Percentiles rank a stretch among this genome's conserved stretches.
Evolutionary conservation across 768 basidiomycete genomes (phyloP).

Genomic region (Auricularia sp.): DNA sequence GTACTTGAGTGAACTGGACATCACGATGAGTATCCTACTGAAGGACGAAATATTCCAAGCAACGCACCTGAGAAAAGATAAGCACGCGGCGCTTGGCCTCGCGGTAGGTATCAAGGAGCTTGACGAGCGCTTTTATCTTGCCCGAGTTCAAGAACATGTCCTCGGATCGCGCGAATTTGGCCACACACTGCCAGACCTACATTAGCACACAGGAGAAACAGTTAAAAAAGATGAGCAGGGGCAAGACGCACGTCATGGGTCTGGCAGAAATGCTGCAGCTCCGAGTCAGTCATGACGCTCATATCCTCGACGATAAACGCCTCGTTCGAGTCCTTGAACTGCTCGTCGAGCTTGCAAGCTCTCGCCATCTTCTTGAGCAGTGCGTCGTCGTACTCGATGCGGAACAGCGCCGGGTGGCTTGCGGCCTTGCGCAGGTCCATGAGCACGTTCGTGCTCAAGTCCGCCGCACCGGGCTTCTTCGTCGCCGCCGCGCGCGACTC

Average conservation of each 20-base stretch:
- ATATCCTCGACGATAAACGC: constrained; percentile 88
- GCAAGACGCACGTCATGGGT: constrained; percentile 66
- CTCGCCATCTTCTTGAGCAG: constrained; percentile 66
- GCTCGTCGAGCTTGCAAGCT: constrained; percentile 80
- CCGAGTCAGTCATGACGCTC: constrained; percentile 96
- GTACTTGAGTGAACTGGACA: constrained; percentile 82
- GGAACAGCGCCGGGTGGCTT: constrained; percentile 93
- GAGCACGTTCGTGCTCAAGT: constrained; percentile 85
- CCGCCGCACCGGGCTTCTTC: constrained; percentile 39
- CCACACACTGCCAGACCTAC: constrained; percentile 16
- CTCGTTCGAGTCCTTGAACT: constrained; percentile 55
- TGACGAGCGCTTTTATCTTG: constrained; percentile 68
- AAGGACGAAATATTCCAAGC: no score
- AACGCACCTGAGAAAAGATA: constrained; percentile 55
- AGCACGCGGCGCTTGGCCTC: constrained; percentile 70
- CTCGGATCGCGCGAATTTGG: constrained; percentile 61
- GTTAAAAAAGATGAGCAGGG: constrained; percentile 2
- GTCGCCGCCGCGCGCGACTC: constrained; percentile 37
- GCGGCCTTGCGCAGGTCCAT: constrained; percentile 98
- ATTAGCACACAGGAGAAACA: no score
- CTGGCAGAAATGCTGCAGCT: constrained; percentile 77
- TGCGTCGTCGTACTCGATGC: constrained; percentile 71
- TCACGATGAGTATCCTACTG: no score
- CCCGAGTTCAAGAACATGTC: constrained; percentile 79
- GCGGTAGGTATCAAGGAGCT: constrained; percentile 58